phyloP scores from a whole-genome alignment of 768 basidiomycete genomes.

The Phallus indusiatus region DNA sequence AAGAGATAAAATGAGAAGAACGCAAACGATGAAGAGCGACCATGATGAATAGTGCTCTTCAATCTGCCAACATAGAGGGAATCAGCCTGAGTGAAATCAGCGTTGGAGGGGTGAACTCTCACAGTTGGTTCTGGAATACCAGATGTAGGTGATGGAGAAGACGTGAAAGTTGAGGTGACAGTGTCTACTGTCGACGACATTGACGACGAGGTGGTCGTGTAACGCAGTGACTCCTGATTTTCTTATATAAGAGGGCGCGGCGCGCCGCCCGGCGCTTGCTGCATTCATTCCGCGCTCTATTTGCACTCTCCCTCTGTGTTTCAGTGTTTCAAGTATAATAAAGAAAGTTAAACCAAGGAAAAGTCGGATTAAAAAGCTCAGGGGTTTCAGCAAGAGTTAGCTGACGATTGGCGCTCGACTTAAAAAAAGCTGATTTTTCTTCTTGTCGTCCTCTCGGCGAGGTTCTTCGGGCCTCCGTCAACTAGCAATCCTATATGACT shows the following conservation, averaged over 20 bases:
- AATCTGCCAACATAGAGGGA: constrained; percentile 31
- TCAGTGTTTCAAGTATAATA: too few species aligned
- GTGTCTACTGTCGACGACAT: background rate
- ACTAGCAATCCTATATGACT: background rate
- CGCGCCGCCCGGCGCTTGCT: background rate
- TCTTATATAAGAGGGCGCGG: background rate
- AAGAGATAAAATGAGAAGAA: constrained; percentile 87
- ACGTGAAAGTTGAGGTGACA: background rate
- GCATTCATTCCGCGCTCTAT: background rate
- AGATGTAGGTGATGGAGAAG: background rate
- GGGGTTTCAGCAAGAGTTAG: too few species aligned
- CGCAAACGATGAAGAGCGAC: constrained; percentile 88
- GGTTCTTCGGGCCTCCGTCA: background rate
- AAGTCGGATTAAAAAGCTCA: too few species aligned
- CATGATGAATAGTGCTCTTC: constrained; percentile 90
- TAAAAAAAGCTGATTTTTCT: too few species aligned
- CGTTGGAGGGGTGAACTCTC: background rate
- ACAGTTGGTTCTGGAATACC: background rate
- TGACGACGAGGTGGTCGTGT: background rate
- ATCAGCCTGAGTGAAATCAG: background rate
- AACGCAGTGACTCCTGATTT: background rate
- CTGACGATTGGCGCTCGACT: too few species aligned
- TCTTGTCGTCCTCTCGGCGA: background rate
- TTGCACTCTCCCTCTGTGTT: too few species aligned
- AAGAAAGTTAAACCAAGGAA: too few species aligned